These are phyloP conservation scores for Paraphoma sp. DNA, from an alignment of 2,329 filamentous ascomycete species.

Conservation along the genomic window DNA sequence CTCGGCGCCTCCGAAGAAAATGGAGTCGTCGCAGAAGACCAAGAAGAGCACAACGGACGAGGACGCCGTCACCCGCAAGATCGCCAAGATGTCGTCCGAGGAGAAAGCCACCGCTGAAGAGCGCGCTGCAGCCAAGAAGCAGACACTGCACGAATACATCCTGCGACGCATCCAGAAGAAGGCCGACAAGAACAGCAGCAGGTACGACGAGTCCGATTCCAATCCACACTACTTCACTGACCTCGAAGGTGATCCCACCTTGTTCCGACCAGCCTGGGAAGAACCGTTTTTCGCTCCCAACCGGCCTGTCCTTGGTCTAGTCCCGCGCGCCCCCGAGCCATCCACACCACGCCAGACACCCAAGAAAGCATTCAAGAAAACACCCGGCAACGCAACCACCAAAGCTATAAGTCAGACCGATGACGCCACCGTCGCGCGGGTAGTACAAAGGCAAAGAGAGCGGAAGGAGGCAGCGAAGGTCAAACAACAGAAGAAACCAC, in stretches of 20 bases:
- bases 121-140: slow-evolving; percentile 46
- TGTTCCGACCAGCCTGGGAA: slow-evolving; percentile 1
- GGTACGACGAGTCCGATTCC: not conserved
- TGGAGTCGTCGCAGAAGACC: not conserved
- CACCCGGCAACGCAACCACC: too few relatives aligned
- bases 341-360: not conserved
- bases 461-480: too few relatives aligned
- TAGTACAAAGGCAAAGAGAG: too few relatives aligned
- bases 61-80: slow-evolving; percentile 25
- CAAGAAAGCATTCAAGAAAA: not conserved
- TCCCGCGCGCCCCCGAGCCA: not conserved
- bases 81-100: slow-evolving; percentile 33
- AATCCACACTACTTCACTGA: slow-evolving; percentile 17
- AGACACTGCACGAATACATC: slow-evolving; percentile 47
- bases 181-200: slow-evolving; percentile 17
- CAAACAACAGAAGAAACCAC: too few relatives aligned
- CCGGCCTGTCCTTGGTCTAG: not conserved
- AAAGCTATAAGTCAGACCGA: too few relatives aligned
- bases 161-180: slow-evolving; percentile 46
- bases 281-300: not conserved
- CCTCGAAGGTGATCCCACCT: slow-evolving; percentile 12
- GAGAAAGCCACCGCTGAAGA: slow-evolving; percentile 40
- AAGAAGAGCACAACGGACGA: slow-evolving; percentile 4
- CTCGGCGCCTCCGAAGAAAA: not conserved
- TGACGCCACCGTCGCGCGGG: too few relatives aligned